phyloP scores from a whole-genome alignment of 163 green algal species.

The Volvox carteri region DNA sequence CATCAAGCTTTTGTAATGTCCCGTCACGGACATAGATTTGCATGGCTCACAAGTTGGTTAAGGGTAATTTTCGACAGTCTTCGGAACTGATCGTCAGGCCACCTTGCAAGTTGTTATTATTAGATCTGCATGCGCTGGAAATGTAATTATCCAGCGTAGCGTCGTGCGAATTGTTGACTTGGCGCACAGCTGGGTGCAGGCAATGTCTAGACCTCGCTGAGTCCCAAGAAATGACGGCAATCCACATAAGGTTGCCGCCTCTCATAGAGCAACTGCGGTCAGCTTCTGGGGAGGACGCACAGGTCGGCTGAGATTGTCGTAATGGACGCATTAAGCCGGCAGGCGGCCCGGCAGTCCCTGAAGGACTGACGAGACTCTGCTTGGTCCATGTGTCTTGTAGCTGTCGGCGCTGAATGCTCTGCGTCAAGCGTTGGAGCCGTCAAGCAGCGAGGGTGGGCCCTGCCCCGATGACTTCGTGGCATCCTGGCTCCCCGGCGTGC shows the following conservation, averaged over 20 bases:
- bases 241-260: constrained; percentile 13
- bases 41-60: too few species aligned
- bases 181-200: too few species aligned
- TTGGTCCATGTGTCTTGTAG: not conserved
- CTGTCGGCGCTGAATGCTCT: constrained; percentile 25
- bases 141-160: too few species aligned
- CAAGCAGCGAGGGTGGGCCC: not conserved
- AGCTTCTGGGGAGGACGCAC: constrained; percentile 26
- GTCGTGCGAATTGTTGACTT: too few species aligned
- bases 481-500: constrained; percentile 30
- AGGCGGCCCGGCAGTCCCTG: not conserved
- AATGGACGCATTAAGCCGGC: not conserved
- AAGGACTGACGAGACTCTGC: not conserved
- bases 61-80: not conserved
- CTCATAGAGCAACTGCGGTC: constrained; percentile 14
- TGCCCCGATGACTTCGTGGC: constrained; percentile 42
- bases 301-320: not conserved
- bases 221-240: constrained; percentile 5
- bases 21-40: too few species aligned
- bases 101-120: too few species aligned
- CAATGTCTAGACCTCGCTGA: too few species aligned
- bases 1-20: too few species aligned
- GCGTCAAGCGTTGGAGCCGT: constrained; percentile 37
- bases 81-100: not conserved
- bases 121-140: too few species aligned